Conservation (phyloP, 768 basidiomycete species). For the Lentinula aciculospora region DNA sequence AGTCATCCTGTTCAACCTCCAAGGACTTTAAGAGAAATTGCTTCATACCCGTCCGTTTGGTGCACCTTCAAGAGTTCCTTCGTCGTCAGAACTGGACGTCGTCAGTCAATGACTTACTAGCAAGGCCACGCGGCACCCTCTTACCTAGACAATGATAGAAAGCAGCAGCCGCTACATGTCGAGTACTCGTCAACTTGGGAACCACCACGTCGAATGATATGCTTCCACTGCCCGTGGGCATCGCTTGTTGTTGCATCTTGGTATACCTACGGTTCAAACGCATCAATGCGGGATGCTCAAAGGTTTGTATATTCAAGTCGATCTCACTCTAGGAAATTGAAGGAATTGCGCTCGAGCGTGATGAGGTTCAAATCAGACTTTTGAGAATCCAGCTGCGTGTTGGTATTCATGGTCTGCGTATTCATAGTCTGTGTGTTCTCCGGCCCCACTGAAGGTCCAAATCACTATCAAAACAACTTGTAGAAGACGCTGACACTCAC, state of each 20-base stretch:
- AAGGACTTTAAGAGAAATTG: conserved; percentile 29
- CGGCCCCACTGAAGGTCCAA: conserved; percentile 4
- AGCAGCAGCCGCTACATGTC: conserved; percentile 74
- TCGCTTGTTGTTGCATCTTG: conserved; percentile 66
- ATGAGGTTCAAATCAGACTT: conserved; percentile 49
- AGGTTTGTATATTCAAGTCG: not conserved
- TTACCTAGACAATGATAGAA: conserved; percentile 84
- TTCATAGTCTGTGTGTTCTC: conserved; percentile 11
- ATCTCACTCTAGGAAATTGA: conserved; percentile 74
- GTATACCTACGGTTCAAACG: conserved; percentile 50
- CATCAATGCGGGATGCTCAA: not conserved
- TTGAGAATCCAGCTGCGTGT: conserved; percentile 36
- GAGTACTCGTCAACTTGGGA: conserved; percentile 59
- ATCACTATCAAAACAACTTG: not conserved
- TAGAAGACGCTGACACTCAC: not conserved
- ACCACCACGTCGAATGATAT: conserved; percentile 64
- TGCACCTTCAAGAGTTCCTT: conserved; percentile 62
- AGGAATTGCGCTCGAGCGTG: conserved; percentile 69
- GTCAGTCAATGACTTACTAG: conserved; percentile 3
- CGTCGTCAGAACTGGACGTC: conserved; percentile 61
- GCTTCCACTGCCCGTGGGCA: conserved; percentile 38
- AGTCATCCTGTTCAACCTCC: not conserved
- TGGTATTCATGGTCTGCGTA: conserved; percentile 1
- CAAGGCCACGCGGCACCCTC: conserved; percentile 18
- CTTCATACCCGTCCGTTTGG: conserved; percentile 58